Evolutionary conservation across 495 filamentous ascomycete genomes (phyloP).

Genomic region (Monascus purpureus): DNA sequence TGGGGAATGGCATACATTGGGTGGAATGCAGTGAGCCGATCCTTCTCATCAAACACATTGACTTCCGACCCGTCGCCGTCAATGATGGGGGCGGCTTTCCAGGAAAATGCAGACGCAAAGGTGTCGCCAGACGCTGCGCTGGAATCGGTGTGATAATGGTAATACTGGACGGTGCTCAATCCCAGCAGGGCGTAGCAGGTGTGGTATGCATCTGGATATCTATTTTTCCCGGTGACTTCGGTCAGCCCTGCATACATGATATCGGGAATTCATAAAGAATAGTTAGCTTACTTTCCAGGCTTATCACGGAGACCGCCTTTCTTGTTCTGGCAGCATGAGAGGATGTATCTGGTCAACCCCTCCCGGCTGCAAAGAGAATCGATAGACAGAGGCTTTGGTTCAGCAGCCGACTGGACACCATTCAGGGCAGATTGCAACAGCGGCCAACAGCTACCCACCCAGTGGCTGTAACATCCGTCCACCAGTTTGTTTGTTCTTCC

Average conservation of each 20-base stretch:
- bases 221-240: constrained; percentile 18
- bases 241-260: too few species aligned
- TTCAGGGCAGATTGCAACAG: constrained; percentile 68
- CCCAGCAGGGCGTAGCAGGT: constrained; percentile 82
- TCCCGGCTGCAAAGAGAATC: constrained; percentile 63
- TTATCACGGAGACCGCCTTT: constrained; percentile 86
- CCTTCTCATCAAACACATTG: constrained; percentile 33
- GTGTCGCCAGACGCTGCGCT: constrained; percentile 16
- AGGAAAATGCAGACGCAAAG: constrained; percentile 47
- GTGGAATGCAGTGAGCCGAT: constrained; percentile 45
- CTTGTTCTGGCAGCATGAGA: constrained; percentile 70
- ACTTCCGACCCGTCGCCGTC: constrained; percentile 28
- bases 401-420: constrained; percentile 23
- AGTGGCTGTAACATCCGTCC: constrained; percentile 95
- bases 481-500: constrained; percentile 97
- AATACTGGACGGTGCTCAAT: constrained; percentile 66
- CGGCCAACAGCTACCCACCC: constrained; percentile 91
- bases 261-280: too few species aligned
- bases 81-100: constrained; percentile 39
- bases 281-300: constrained; percentile 69
- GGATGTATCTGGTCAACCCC: constrained; percentile 74
- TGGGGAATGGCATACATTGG: constrained; percentile 78
- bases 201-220: constrained; percentile 77
- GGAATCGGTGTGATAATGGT: constrained; percentile 45
- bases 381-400: constrained; percentile 8